Evolutionary conservation across 1,284 basidiomycete species (phyloP), one percentile per base, ranked within the genome.

Genomic region (Microbotryum intermedium): DNA sequence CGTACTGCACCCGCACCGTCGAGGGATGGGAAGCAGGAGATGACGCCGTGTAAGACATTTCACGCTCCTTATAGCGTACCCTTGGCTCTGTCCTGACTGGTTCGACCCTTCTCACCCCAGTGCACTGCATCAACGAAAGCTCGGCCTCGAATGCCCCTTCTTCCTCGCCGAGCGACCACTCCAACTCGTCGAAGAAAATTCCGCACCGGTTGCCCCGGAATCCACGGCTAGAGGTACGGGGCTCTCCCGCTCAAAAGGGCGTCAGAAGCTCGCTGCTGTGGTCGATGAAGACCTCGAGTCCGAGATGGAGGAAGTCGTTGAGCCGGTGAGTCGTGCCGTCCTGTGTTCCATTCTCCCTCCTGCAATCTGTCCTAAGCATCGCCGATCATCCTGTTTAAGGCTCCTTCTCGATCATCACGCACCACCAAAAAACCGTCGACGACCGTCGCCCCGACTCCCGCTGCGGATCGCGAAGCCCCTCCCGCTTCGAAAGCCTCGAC

Each of bases 21-120:
- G 59, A 61, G n/a, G 62, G 62, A 0, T 66, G 65, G 65, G 65
- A 64, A 28, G 49, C 42, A 8, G 65, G 62, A 3, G 65, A 66
- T 44, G 62, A 64, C 39, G 62, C 65, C 2, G 21, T 64, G 65
- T 64, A 45, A 43, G 64, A 52, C 11, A 43, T 16, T 21, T n/a
- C 5, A 11, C 30, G 3, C 39, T 28, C 52, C 26, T 23, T 23
- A 16, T 3, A 30, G 20, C 13, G 21, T 50, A 11, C 43, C 34
- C 42, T 4, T 30, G 20, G n/a, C 2, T 13, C 2, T 8, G n/a
- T 7, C 16, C 18, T 25, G 4, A 10, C 18, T 4, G 6, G 25
- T 11, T 10, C 8, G 9, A 2, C 1, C 21, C 10, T 13, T 5
- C 13, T 23, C 28, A 1, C 5, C 7, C 11, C 55, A 66, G 65